These are phyloP conservation scores for Sechiopsis laciniata DNA, from an alignment of 306 rosid genomes.

Conservation along the genomic window DNA sequence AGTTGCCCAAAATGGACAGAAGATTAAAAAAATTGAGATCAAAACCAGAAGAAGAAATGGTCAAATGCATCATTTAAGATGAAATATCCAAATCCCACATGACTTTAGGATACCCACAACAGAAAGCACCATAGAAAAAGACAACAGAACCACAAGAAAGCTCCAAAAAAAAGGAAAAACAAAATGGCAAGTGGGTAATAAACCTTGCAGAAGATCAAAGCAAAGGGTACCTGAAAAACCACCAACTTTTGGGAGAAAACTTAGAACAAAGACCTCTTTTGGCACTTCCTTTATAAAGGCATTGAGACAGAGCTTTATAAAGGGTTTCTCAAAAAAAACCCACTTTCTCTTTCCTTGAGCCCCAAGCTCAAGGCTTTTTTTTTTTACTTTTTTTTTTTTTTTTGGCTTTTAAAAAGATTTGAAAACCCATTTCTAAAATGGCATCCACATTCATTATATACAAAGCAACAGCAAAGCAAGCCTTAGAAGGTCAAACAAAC, in stretches of 20 bases:
- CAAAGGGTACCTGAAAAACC: constrained; percentile 1
- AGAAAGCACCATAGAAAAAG: not conserved
- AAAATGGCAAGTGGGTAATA: not conserved
- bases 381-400: not conserved
- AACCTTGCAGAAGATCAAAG: constrained; percentile 12
- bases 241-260: not conserved
- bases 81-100: not conserved
- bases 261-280: not conserved
- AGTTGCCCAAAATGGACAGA: not conserved
- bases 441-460: not conserved
- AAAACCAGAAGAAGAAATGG: not conserved
- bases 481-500: not conserved
- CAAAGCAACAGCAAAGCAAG: not conserved
- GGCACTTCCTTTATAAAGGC: not conserved
- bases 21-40: not conserved
- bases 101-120: not conserved
- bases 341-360: not conserved
- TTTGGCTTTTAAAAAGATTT: not conserved
- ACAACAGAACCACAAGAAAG: not conserved
- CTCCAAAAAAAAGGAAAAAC: too few species aligned
- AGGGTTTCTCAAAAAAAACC: not conserved
- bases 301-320: not conserved
- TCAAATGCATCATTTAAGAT: not conserved
- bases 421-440: not conserved
- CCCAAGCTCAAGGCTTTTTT: not conserved